Evolutionary conservation across 164 flowering plant genomes (phyloP), one percentile per base, ranked within the genome.

Genomic region (Cinnamomum chago): DNA sequence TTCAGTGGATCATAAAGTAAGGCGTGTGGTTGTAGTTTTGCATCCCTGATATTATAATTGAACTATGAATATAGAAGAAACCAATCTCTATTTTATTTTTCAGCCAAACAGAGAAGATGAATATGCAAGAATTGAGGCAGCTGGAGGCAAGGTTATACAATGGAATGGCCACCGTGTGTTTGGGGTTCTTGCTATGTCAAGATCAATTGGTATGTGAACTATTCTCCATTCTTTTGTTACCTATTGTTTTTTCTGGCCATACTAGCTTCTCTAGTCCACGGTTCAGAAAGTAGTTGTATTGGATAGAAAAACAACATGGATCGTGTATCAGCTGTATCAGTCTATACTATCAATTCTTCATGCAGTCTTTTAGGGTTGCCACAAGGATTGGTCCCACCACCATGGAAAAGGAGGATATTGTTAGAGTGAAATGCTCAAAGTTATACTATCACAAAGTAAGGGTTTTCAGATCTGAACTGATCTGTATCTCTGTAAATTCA

Each of bases 51-150:
- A 65, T 6, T 23, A 17, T 52, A 55, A 52, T 50, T 9, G 23
- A 65, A 13, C 28, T 15, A 55, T 65, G 22, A 28, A 11, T 9
- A 25, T 52, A 51, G 55, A 17, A n/a, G 11, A 62, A 50, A 12
- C 15, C 51, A 58, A 24, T 28, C 23, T 40, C n/a, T 30, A 1
- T 72, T n/a, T 65, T 4, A n/a, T 68, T 71, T 69, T 51, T 14
- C 83, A 95, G 99, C 99, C 99, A 40, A 85, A 88, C 67, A 85
- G 97, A 79, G 91, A 96, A 76, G 98, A 93, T 71, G 99, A 96
- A 72, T 85, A 74, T 76, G 87, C 85, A 67, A 87, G 99, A 81
- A 94, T 96, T 51, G 99, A 96, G 82, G 91, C 88, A 70, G 89
- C 90, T 0, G 97, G 95, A 71, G 99, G 99, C 76, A 94, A 83